phyloP scores from a whole-genome alignment of 495 filamentous ascomycete species.

The Tuber brumale region DNA sequence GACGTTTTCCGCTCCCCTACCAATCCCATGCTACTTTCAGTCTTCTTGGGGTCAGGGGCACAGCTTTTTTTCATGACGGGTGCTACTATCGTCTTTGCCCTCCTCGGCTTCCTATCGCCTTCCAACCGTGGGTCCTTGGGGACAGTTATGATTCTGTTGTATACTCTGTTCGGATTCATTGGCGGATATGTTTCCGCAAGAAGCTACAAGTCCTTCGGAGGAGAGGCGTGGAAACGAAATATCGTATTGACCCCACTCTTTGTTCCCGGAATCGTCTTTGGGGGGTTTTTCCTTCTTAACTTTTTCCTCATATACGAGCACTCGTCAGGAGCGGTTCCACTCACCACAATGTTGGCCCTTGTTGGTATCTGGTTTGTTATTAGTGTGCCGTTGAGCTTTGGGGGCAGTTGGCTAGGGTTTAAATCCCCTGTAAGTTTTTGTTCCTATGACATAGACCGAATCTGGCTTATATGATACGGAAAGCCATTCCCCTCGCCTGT shows the following conservation, averaged over 20 bases:
- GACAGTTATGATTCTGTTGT: constrained; percentile 84
- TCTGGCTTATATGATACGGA: constrained; percentile 4
- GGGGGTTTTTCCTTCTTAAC: constrained; percentile 86
- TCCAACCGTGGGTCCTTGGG: constrained; percentile 89
- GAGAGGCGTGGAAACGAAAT: constrained; percentile 89
- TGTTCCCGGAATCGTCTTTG: constrained; percentile 80
- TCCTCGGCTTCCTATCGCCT: constrained; percentile 89
- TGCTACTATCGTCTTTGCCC: constrained; percentile 84
- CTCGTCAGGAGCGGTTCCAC: constrained; percentile 88
- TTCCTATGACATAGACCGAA: constrained; percentile 37
- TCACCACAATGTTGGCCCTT: constrained; percentile 91
- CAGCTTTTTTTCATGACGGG: constrained; percentile 98
- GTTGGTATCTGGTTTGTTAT: constrained; percentile 94
- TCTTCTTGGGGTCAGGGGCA: constrained; percentile 86
- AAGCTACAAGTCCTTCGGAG: constrained; percentile 84
- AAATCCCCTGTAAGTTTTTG: constrained; percentile 48
- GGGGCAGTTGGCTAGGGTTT: constrained; percentile 91
- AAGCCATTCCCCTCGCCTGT: constrained; percentile 67
- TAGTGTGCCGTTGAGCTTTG: constrained; percentile 81
- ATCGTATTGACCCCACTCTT: constrained; percentile 80
- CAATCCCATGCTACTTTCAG: constrained; percentile 72
- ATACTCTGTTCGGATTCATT: constrained; percentile 85
- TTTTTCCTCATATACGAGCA: constrained; percentile 89
- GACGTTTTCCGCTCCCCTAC: constrained; percentile 90
- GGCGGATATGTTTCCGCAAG: constrained; percentile 86